Conservation (phyloP, 176 grass and related monocot species). For the Cocos nucifera region DNA sequence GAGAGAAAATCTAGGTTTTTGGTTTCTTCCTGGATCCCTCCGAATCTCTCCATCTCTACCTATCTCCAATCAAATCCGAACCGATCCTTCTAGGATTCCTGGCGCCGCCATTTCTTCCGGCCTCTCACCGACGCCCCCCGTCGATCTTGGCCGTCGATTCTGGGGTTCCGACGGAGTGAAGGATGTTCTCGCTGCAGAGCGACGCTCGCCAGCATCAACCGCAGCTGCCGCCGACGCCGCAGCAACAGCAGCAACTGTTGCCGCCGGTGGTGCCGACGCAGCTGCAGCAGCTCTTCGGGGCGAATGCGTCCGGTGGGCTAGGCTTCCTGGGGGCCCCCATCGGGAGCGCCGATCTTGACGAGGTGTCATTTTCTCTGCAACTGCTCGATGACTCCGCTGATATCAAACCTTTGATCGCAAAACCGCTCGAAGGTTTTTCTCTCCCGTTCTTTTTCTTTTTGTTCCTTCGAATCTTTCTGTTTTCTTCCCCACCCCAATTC, state of each 20-base stretch:
- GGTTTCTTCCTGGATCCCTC: too few species aligned
- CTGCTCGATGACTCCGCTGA: background rate
- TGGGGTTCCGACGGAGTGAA: background rate
- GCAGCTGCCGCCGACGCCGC: background rate
- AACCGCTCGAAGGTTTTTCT: conserved; percentile 4
- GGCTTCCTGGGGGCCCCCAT: background rate
- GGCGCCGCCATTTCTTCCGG: background rate
- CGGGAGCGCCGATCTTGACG: conserved; percentile 1
- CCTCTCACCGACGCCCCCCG: background rate
- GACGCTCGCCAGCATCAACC: background rate
- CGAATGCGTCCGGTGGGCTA: background rate
- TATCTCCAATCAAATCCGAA: background rate
- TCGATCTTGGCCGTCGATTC: too few species aligned
- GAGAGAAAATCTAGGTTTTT: too few species aligned
- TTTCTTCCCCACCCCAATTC: too few species aligned
- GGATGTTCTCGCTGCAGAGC: conserved; percentile 11
- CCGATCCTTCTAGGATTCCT: background rate
- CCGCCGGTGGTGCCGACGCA: background rate
- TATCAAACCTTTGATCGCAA: background rate
- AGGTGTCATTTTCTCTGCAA: background rate
- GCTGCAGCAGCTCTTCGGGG: conserved; percentile 17
- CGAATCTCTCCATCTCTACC: background rate
- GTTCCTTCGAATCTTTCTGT: too few species aligned
- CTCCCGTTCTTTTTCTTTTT: too few species aligned
- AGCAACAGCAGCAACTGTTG: background rate